phyloP scores from a whole-genome alignment of 306 rosid genomes.

The peach (Prunus persica) region DNA sequence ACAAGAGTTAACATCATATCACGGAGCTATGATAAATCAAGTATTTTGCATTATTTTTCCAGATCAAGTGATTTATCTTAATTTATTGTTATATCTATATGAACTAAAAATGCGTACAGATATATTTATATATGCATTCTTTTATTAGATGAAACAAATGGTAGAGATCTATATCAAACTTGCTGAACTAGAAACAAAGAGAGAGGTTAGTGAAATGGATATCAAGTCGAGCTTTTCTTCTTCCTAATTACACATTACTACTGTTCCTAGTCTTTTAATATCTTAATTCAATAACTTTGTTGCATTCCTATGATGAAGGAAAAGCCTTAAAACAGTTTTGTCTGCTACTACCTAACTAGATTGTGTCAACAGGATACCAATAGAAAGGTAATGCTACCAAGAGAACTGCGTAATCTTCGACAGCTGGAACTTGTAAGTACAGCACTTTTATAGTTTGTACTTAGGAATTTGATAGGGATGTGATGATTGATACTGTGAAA shows the following conservation, averaged over 20 bases:
- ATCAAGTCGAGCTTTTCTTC: conserved; percentile 13
- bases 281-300: neutral
- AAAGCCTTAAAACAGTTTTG: conserved; percentile 2
- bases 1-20: conserved; percentile 67
- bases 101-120: neutral
- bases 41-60: conserved; percentile 32
- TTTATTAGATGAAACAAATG: conserved; percentile 80
- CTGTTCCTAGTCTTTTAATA: neutral
- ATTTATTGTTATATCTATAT: neutral
- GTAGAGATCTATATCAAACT: conserved; percentile 94
- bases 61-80: neutral
- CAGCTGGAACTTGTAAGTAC: conserved; percentile 77
- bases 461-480: conserved; percentile 3
- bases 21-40: conserved; percentile 64
- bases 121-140: neutral
- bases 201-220: conserved; percentile 52
- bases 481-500: neutral
- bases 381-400: conserved; percentile 66
- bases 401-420: conserved; percentile 78
- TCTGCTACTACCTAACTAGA: conserved; percentile 24
- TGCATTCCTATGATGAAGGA: neutral
- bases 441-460: conserved; percentile 5
- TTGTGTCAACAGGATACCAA: conserved; percentile 73
- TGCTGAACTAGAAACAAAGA: conserved; percentile 88
- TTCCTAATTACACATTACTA: conserved; percentile 7